These are phyloP conservation scores for Macrophomina phaseolina DNA, from an alignment of 2,329 filamentous ascomycete genomes.

Conservation along the genomic window DNA sequence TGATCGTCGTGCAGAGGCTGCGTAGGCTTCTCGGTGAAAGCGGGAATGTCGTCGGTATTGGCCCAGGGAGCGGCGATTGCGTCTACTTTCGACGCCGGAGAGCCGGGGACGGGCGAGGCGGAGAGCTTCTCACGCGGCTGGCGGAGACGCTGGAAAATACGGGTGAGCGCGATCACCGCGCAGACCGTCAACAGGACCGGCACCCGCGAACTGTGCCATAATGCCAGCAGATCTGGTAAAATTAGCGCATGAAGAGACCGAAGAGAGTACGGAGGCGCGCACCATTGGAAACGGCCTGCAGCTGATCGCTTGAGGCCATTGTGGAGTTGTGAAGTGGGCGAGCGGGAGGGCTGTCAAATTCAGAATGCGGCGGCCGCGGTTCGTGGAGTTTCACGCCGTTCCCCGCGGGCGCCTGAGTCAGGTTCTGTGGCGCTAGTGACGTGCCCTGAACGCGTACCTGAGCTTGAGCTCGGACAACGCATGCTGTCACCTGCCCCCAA, in stretches of 20 bases:
- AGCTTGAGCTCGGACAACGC: constrained; percentile 24
- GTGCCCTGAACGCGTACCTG: constrained; percentile 11
- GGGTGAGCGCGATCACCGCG: constrained; percentile 39
- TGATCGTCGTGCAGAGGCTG: constrained; percentile 34
- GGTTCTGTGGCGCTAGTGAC: not conserved
- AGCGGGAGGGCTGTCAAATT: constrained; percentile 16
- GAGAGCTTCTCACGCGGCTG: constrained; percentile 39
- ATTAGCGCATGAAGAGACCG: not conserved
- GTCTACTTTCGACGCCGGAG: constrained; percentile 36
- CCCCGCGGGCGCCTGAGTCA: constrained; percentile 22
- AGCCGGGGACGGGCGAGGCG: constrained; percentile 39
- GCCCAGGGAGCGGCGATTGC: constrained; percentile 44
- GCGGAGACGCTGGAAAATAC: constrained; percentile 35
- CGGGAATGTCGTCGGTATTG: constrained; percentile 40
- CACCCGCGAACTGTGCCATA: constrained; percentile 46
- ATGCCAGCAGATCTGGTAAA: constrained; percentile 40
- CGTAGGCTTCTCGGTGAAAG: constrained; percentile 26
- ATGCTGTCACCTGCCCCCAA: constrained; percentile 19
- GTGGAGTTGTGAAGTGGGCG: not conserved
- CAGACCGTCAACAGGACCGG: constrained; percentile 41
- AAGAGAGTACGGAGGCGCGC: not conserved
- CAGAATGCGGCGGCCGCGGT: constrained; percentile 24
- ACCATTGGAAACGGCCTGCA: not conserved
- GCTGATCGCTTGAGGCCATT: constrained; percentile 12
- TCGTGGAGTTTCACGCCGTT: constrained; percentile 15